Evolutionary conservation across 2,329 filamentous ascomycete genomes (phyloP).

Genomic region (Penicillium palitans): DNA sequence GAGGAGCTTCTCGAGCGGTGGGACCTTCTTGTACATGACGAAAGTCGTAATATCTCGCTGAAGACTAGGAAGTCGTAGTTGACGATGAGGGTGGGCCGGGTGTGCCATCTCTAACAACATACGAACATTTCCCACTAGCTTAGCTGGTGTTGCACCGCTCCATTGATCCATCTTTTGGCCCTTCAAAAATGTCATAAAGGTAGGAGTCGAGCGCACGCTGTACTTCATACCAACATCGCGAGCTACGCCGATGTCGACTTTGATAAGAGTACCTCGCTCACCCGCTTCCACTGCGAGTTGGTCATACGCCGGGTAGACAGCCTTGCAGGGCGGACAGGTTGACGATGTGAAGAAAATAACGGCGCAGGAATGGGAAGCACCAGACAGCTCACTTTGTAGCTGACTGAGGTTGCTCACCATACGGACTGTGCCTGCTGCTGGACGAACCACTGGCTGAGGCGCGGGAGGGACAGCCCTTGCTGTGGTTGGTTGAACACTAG

Average conservation of each 20-base stretch:
- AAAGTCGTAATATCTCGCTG: conserved; percentile 63
- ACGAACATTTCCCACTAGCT: conserved; percentile 69
- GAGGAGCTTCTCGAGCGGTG: conserved; percentile 78
- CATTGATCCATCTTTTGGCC: conserved; percentile 77
- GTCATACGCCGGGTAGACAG: conserved; percentile 78
- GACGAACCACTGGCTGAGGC: conserved; percentile 16
- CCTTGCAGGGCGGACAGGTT: conserved; percentile 81
- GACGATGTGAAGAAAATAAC: conserved; percentile 91
- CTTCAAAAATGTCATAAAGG: conserved; percentile 80
- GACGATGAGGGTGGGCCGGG: conserved; percentile 73
- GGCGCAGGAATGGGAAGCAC: conserved; percentile 67
- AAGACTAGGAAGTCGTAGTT: conserved; percentile 69
- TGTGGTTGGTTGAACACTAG: conserved; percentile 17
- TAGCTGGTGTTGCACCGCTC: conserved; percentile 70
- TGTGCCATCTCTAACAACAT: conserved; percentile 73
- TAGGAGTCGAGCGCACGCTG: conserved; percentile 74
- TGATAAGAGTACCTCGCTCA: conserved; percentile 70
- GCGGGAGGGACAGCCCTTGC: conserved; percentile 13
- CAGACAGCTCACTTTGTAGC: conserved; percentile 60
- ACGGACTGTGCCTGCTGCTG: conserved; percentile 54
- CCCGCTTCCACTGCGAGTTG: conserved; percentile 73
- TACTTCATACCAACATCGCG: conserved; percentile 66
- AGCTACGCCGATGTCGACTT: conserved; percentile 73
- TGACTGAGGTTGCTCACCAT: conserved; percentile 60
- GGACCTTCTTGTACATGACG: conserved; percentile 74